Evolutionary conservation across 768 basidiomycete genomes (phyloP).

Genomic region (Porphyrellus cyaneotinctus): DNA sequence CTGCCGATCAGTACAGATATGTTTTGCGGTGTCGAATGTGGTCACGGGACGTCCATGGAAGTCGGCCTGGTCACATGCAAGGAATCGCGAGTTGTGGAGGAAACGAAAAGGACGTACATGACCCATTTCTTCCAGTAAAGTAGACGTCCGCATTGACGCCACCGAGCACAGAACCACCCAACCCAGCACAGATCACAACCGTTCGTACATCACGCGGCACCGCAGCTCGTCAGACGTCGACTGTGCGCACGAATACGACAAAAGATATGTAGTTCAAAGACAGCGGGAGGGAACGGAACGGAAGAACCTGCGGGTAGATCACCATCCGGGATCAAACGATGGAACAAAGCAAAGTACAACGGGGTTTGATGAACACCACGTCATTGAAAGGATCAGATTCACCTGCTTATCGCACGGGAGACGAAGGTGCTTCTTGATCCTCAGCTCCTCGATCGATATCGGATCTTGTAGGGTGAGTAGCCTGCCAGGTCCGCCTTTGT

Average conservation of each 20-base stretch:
- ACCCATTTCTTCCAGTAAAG: constrained; percentile 89
- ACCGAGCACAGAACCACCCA: constrained; percentile 73
- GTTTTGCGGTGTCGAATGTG: constrained; percentile 3
- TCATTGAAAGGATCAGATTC: constrained; percentile 14
- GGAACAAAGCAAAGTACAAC: background rate
- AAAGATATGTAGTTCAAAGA: constrained; percentile 1
- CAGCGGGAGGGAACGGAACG: constrained; percentile 18
- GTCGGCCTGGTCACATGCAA: background rate
- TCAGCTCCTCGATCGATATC: constrained; percentile 55
- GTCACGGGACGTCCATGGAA: background rate
- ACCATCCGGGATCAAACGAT: constrained; percentile 11
- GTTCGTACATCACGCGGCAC: constrained; percentile 41
- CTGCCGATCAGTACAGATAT: constrained; percentile 35
- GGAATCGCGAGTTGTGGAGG: constrained; percentile 5
- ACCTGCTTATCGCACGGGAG: constrained; percentile 50
- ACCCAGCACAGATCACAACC: constrained; percentile 90
- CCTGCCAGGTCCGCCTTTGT: constrained; percentile 64
- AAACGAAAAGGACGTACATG: constrained; percentile 53
- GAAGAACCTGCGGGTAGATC: constrained; percentile 15
- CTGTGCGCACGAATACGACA: constrained; percentile 23
- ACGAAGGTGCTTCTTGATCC: constrained; percentile 66
- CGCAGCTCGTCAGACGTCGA: constrained; percentile 60
- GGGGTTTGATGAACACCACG: background rate
- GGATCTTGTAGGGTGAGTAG: constrained; percentile 58
- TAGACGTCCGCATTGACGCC: constrained; percentile 79